A percentile compares a stretch with the other conserved stretches of the same genome.
Conservation (phyloP, 495 filamentous ascomycete genomes). For the Aspergillus bridgeri region DNA sequence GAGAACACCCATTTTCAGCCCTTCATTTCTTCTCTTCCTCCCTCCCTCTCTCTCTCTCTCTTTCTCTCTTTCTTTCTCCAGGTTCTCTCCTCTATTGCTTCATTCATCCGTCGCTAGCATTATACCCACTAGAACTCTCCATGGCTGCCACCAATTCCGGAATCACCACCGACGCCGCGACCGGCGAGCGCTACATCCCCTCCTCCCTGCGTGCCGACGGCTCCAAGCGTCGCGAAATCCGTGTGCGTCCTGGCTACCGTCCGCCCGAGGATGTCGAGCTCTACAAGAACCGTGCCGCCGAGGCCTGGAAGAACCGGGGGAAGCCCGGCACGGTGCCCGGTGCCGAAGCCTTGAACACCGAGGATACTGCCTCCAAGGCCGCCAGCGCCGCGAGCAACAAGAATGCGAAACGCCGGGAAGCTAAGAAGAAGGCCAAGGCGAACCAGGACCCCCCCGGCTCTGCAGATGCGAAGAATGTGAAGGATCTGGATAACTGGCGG, state of each 20-base stretch:
- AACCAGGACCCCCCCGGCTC: constrained; percentile 33
- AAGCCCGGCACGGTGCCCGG: constrained; percentile 71
- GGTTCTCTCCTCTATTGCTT: constrained; percentile 2
- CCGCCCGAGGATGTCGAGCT: constrained; percentile 95
- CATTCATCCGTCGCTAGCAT: too few species aligned
- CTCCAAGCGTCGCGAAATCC: constrained; percentile 83
- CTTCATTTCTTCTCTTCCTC: neutral
- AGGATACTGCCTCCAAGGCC: constrained; percentile 44
- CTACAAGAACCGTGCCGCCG: constrained; percentile 89
- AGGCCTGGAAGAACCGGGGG: constrained; percentile 78
- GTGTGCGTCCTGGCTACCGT: constrained; percentile 86
- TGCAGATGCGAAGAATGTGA: constrained; percentile 36
- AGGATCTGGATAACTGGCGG: constrained; percentile 31
- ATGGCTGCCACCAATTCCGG: constrained; percentile 53
- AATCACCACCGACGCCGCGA: constrained; percentile 66
- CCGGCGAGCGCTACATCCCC: constrained; percentile 84
- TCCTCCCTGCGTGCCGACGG: constrained; percentile 84
- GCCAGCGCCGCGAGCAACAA: constrained; percentile 64
- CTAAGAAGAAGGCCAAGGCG: constrained; percentile 81
- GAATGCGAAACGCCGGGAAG: constrained; percentile 90
- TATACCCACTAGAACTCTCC: too few species aligned
- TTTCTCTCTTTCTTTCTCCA: neutral
- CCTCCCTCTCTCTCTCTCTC: neutral
- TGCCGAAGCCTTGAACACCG: constrained; percentile 57
- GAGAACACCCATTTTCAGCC: too few species aligned